Percentiles rank a stretch among this genome's conserved stretches.
These are phyloP conservation scores for Vaucheria bursata DNA, from an alignment of 352 stramenopile species.

Conservation along the genomic window DNA sequence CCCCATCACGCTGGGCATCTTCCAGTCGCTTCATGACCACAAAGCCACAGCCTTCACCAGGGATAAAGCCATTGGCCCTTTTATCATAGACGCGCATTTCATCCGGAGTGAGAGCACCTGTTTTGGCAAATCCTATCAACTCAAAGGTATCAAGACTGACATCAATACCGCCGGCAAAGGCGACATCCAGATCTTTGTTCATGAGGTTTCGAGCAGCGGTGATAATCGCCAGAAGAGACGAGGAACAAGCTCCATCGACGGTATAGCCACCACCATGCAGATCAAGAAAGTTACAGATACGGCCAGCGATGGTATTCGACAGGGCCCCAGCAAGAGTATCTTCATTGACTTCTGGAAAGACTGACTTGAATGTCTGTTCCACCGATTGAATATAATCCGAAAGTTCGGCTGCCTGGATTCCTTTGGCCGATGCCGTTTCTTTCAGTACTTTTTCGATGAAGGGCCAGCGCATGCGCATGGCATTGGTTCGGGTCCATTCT, in stretches of 20 bases:
- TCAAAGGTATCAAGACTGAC: constrained; percentile 35
- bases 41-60: constrained; percentile 50
- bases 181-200: constrained; percentile 18
- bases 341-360: too few species aligned
- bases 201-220: constrained; percentile 25
- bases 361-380: too few species aligned
- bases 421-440: too few species aligned
- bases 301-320: too few species aligned
- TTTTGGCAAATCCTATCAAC: constrained; percentile 17
- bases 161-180: constrained; percentile 47
- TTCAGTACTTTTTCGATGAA: too few species aligned
- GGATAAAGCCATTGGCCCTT: constrained; percentile 50
- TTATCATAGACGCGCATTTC: constrained; percentile 48
- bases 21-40: constrained; percentile 44
- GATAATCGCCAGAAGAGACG: constrained; percentile 51
- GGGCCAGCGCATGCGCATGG: too few species aligned
- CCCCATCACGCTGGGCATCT: constrained; percentile 6
- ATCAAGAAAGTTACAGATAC: too few species aligned
- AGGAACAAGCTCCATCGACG: constrained; percentile 54
- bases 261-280: constrained; percentile 49
- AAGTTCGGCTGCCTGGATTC: too few species aligned
- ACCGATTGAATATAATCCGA: too few species aligned
- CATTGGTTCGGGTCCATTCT: too few species aligned
- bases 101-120: constrained; percentile 40
- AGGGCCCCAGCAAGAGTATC: too few species aligned